Evolutionary conservation across 1,284 basidiomycete genomes (phyloP), one percentile per base, ranked within the genome.

Genomic region (Tilletia caries): DNA sequence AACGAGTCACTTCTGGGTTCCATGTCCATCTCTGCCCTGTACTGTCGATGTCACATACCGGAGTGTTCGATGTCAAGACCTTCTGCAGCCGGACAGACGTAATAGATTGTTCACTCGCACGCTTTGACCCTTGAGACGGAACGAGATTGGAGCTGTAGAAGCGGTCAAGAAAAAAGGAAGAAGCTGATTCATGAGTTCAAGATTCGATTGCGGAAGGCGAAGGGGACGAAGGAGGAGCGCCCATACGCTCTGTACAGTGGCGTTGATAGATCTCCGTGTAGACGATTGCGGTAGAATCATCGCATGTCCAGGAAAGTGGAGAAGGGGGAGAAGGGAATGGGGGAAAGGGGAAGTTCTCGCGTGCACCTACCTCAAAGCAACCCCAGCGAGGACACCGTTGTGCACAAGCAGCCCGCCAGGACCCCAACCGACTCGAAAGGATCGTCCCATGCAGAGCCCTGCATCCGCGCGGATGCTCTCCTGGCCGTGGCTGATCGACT

Each of bases 401-500:
- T 95, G 91, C 32, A 90, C 89, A 20, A 96, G 82, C 60, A 86
- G 86, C 0, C 92, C 92, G 62, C 88, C 88, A 0, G 92, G 91
- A 18, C 94, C 92, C 92, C 93, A 98, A 1, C 92, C 90, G 4
- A 91, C 92, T 65, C 94, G 88, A 84, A 95, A 97, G 27, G 92
- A 93, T 33, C 93, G 88, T 20, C 93, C 94, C 68, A 95, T 86
- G 3, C 91, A 87, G 54, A 98, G 85, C 0, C 93, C 93, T 8
- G 92, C 90, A 84, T 98, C 95, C 8, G 89, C 85, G 62, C 89
- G 85, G 41, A 88, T 86, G 10, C 87, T 87, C 81, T 95, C 92
- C 58, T 87, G 86, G 5, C 88, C 89, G 52, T 85, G 85, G 0
- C 89, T 88, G 20, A 87, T 85, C 2, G 91, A 92, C 18, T 75